These are phyloP conservation scores for Plantago elongata DNA, from an alignment of 257 asterid genomes.

Conservation along the genomic window DNA sequence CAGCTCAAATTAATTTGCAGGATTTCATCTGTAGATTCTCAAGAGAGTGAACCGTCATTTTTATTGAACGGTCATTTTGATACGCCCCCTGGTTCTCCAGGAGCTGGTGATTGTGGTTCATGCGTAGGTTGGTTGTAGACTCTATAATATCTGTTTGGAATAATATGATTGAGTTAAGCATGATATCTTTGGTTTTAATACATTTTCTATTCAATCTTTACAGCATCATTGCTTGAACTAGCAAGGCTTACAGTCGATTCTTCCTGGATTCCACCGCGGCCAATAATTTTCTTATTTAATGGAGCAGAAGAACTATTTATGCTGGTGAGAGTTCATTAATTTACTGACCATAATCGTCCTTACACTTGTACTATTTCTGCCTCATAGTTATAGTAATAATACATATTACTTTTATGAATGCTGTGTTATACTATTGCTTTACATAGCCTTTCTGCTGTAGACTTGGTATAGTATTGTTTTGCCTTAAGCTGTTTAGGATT, in stretches of 20 bases:
- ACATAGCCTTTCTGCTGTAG: constrained; percentile 6
- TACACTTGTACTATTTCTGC: constrained; percentile 12
- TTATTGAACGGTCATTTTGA: constrained; percentile 89
- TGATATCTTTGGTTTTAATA: constrained; percentile 17
- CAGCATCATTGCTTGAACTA: constrained; percentile 91
- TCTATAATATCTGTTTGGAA: constrained; percentile 5
- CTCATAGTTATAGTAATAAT: constrained; percentile 6
- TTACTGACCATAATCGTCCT: constrained; percentile 12
- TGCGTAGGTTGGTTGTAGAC: constrained; percentile 74
- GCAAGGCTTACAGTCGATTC: constrained; percentile 86
- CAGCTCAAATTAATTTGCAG: constrained; percentile 39
- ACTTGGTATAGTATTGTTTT: constrained; percentile 1
- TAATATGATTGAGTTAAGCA: constrained; percentile 8
- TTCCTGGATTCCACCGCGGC: constrained; percentile 88
- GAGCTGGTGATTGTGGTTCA: constrained; percentile 99
- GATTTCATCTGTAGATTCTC: constrained; percentile 69
- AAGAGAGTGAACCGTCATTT: constrained; percentile 71
- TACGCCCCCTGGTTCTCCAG: constrained; percentile 88
- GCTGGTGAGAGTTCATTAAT: constrained; percentile 62
- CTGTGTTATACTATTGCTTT: not conserved
- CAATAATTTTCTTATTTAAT: constrained; percentile 85
- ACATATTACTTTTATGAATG: constrained; percentile 3
- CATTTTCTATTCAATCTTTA: constrained; percentile 20
- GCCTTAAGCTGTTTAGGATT: not conserved
- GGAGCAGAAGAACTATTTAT: constrained; percentile 98